Percentiles rank a stretch among this genome's conserved stretches.
Evolutionary conservation across 140 eudicot species (phyloP).

Genomic region (Senecio squalidus): DNA sequence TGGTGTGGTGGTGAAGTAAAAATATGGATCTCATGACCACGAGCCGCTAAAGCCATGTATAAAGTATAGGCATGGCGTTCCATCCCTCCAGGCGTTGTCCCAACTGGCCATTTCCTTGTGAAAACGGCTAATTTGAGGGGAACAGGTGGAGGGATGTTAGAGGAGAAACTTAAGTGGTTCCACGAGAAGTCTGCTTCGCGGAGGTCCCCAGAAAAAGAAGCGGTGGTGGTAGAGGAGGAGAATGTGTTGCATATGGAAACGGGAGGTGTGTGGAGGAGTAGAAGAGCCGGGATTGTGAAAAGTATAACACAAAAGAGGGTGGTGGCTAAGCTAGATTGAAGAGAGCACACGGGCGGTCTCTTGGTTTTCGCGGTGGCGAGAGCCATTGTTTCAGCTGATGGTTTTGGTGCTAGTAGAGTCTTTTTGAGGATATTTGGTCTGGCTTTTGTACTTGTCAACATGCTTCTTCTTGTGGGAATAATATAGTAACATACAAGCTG

Average conservation of each 20-base stretch:
- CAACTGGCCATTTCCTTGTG: slow-evolving; percentile 75
- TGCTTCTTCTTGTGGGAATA: slow-evolving; percentile 19
- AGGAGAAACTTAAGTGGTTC: slow-evolving; percentile 50
- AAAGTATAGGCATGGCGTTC: slow-evolving; percentile 85
- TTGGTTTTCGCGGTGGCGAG: slow-evolving; percentile 40
- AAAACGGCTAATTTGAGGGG: slow-evolving; percentile 71
- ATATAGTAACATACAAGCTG: slow-evolving; percentile 18
- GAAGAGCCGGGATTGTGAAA: slow-evolving; percentile 78
- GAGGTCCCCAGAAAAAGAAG: slow-evolving; percentile 59
- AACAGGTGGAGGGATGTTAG: slow-evolving; percentile 33
- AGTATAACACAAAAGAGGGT: slow-evolving; percentile 64
- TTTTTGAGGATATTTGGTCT: slow-evolving; percentile 27
- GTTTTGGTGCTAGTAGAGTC: slow-evolving; percentile 12
- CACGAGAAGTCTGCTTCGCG: slow-evolving; percentile 60
- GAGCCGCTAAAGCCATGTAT: slow-evolving; percentile 54
- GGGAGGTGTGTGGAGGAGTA: slow-evolving; percentile 65
- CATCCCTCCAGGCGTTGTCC: slow-evolving; percentile 83
- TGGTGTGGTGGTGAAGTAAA: slow-evolving; percentile 73
- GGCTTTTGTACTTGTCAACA: slow-evolving; percentile 26
- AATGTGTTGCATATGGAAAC: slow-evolving; percentile 37
- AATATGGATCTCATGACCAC: slow-evolving; percentile 65
- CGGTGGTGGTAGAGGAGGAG: slow-evolving; percentile 13
- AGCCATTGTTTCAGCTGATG: slow-evolving; percentile 40
- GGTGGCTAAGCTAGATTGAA: slow-evolving; percentile 53
- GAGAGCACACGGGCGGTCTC: slow-evolving; percentile 35